These are phyloP conservation scores for Phytophthora chlamydospora DNA, from an alignment of 352 stramenopile species.

Conservation along the genomic window DNA sequence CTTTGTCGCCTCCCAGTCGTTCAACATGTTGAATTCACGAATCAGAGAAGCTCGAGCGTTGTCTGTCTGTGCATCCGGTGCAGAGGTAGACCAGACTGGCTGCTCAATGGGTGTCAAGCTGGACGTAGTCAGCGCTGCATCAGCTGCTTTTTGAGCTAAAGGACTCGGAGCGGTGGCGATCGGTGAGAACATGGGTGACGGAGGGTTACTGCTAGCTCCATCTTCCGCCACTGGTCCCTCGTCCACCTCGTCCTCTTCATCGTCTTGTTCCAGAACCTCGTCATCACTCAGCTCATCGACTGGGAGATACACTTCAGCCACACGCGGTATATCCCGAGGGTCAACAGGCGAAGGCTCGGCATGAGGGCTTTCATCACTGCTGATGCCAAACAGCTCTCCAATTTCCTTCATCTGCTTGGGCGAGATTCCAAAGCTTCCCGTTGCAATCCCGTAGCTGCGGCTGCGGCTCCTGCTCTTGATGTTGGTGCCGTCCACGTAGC, in stretches of 20 bases:
- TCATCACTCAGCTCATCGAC: constrained; percentile 39
- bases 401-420: constrained; percentile 59
- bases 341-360: constrained; percentile 20
- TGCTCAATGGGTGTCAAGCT: constrained; percentile 16
- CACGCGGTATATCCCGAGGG: constrained; percentile 35
- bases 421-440: constrained; percentile 37
- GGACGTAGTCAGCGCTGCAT: constrained; percentile 10
- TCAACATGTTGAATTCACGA: constrained; percentile 47
- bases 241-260: constrained; percentile 23
- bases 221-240: constrained; percentile 10
- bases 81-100: constrained; percentile 17
- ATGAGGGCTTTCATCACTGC: constrained; percentile 23
- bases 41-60: constrained; percentile 34
- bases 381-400: constrained; percentile 55
- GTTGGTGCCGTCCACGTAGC: constrained; percentile 19
- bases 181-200: constrained; percentile 39
- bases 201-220: constrained; percentile 7
- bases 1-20: constrained; percentile 40
- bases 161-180: constrained; percentile 6
- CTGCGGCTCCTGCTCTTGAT: constrained; percentile 36
- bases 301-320: constrained; percentile 41
- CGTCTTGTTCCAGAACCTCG: constrained; percentile 15
- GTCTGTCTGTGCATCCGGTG: constrained; percentile 1
- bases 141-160: constrained; percentile 3
- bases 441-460: constrained; percentile 24